A percentile compares a stretch with the other conserved stretches of the same genome.
phyloP scores from a whole-genome alignment of 768 basidiomycete genomes.

The Cystofilobasidium capitatum region DNA sequence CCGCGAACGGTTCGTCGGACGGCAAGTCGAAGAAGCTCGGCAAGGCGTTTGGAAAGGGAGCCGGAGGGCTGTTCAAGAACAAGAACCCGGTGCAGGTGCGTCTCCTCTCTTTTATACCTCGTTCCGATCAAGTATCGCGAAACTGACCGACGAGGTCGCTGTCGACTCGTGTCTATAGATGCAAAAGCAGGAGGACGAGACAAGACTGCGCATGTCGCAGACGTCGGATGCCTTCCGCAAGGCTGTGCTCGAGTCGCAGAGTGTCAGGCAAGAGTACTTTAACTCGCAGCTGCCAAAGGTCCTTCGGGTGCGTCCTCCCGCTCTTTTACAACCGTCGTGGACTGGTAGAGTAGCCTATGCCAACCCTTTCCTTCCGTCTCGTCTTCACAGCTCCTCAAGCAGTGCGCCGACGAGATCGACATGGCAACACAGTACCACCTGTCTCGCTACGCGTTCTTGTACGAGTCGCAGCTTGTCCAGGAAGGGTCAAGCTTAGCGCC shows the following conservation, averaged over 20 bases:
- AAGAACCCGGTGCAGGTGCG: constrained; percentile 78
- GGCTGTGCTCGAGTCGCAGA: constrained; percentile 77
- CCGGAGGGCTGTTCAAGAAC: constrained; percentile 67
- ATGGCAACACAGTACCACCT: constrained; percentile 97
- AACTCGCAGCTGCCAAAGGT: constrained; percentile 93
- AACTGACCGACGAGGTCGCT: background rate
- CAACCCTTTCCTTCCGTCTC: background rate
- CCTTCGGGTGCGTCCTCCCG: constrained; percentile 59
- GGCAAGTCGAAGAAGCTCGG: constrained; percentile 66
- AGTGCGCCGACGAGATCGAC: constrained; percentile 91
- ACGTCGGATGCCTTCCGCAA: constrained; percentile 85
- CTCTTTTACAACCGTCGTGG: background rate
- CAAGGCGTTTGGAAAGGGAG: constrained; percentile 75
- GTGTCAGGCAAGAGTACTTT: constrained; percentile 91
- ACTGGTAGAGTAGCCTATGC: background rate
- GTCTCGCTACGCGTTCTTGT: constrained; percentile 85
- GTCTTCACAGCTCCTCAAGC: constrained; percentile 64
- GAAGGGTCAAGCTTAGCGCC: constrained; percentile 80
- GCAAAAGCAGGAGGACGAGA: constrained; percentile 88
- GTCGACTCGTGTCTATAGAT: constrained; percentile 46
- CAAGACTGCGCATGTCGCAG: constrained; percentile 69
- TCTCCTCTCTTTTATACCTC: background rate
- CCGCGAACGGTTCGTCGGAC: constrained; percentile 39
- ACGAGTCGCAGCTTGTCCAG: constrained; percentile 77
- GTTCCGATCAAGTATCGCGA: too few relatives aligned